A percentile compares a stretch with the other conserved stretches of the same genome.
These are phyloP conservation scores for Trichophyton verrucosum DNA, from an alignment of 2,329 filamentous ascomycete species.

Conservation along the genomic window DNA sequence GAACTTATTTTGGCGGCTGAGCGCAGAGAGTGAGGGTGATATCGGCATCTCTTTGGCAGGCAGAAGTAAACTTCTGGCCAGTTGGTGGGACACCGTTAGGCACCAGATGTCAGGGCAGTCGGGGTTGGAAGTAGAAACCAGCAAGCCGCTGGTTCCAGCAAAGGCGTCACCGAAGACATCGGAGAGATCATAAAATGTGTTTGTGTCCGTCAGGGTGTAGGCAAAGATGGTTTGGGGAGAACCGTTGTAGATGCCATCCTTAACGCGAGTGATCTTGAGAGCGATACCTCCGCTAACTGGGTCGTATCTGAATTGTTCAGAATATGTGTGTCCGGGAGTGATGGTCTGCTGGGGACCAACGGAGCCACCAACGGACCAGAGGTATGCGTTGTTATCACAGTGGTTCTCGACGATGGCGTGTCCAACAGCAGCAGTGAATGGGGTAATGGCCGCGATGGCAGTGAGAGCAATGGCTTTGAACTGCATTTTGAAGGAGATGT, in stretches of 20 bases:
- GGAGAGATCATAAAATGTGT: slow-evolving; percentile 33
- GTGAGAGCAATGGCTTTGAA: slow-evolving; percentile 10
- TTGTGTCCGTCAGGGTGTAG: slow-evolving; percentile 28
- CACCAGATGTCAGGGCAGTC: slow-evolving; percentile 8
- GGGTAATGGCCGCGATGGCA: slow-evolving; percentile 11
- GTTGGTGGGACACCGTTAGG: slow-evolving; percentile 8
- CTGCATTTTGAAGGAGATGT: slow-evolving; percentile 8
- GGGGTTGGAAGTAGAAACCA: slow-evolving; percentile 4
- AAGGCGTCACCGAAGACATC: slow-evolving; percentile 35
- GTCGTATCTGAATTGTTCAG: slow-evolving; percentile 26
- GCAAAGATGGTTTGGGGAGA: slow-evolving; percentile 31
- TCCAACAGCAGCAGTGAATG: slow-evolving; percentile 23
- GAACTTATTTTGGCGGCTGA: background rate
- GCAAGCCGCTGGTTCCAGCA: slow-evolving; percentile 14
- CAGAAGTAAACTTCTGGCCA: slow-evolving; percentile 5
- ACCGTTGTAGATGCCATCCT: slow-evolving; percentile 26
- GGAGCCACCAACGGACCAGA: slow-evolving; percentile 27
- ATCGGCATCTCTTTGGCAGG: slow-evolving; percentile 7
- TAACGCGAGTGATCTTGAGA: slow-evolving; percentile 29
- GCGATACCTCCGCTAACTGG: slow-evolving; percentile 30
- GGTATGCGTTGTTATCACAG: slow-evolving; percentile 23
- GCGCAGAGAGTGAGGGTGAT: slow-evolving; percentile 10
- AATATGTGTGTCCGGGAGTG: slow-evolving; percentile 23
- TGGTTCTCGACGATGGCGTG: slow-evolving; percentile 25
- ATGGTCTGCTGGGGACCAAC: slow-evolving; percentile 19